Conservation (phyloP, 139 green algal genomes). For the Chlorella sp. region DNA sequence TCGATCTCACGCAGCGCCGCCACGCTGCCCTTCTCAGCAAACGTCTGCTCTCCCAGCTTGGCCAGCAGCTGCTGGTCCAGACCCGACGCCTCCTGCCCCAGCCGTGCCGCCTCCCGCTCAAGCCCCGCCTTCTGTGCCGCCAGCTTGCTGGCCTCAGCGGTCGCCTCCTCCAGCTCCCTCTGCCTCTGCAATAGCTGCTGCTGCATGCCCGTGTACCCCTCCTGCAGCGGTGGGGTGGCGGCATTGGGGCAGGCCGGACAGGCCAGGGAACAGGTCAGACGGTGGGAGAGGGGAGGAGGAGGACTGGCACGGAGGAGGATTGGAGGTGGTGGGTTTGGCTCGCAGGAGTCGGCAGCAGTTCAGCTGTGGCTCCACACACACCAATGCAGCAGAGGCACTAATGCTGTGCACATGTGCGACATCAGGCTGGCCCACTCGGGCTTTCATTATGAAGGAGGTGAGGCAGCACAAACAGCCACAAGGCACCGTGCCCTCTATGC, state of each 20-base stretch:
- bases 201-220: slow-evolving; percentile 4
- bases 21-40: slow-evolving; percentile 75
- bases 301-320: not conserved
- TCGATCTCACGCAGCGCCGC: slow-evolving; percentile 73
- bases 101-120: slow-evolving; percentile 69
- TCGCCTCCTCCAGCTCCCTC: not conserved
- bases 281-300: not conserved
- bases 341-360: not conserved
- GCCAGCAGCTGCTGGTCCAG: slow-evolving; percentile 71
- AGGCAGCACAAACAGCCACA: no score
- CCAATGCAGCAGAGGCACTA: no score
- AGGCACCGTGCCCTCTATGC: no score
- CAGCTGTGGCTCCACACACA: not conserved
- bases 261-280: not conserved
- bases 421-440: no score
- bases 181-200: slow-evolving; percentile 11
- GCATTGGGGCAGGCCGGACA: not conserved
- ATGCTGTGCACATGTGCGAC: no score
- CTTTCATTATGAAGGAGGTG: no score
- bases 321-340: not conserved
- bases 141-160: not conserved
- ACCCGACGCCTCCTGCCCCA: slow-evolving; percentile 66
- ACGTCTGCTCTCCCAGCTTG: slow-evolving; percentile 83
- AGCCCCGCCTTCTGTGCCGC: slow-evolving; percentile 34
- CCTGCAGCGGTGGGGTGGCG: not conserved